A percentile compares a stretch with the other conserved stretches of the same genome.
Conservation (phyloP, 2,329 filamentous ascomycete genomes). For the Xylaria sp. region DNA sequence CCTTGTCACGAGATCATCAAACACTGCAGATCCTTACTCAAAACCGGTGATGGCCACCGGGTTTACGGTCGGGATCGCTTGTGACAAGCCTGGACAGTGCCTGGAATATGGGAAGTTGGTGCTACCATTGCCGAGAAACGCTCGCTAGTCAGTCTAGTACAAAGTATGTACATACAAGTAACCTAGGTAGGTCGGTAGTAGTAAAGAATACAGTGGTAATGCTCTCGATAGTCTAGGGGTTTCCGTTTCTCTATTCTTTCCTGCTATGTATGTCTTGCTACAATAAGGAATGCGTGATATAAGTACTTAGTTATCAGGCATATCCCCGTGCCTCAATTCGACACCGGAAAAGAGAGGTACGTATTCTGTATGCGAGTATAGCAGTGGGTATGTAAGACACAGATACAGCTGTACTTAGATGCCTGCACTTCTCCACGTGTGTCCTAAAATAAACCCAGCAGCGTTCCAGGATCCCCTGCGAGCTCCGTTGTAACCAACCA, state of each 20-base stretch:
- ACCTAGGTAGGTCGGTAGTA: too few species aligned
- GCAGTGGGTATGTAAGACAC: background rate
- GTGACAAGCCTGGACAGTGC: background rate
- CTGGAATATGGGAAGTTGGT: background rate
- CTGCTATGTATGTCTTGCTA: background rate
- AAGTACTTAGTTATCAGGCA: too few species aligned
- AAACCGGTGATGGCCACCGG: background rate
- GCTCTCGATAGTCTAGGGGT: too few species aligned
- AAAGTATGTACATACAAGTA: too few species aligned
- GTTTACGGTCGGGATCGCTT: background rate
- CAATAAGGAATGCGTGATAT: too few species aligned
- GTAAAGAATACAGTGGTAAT: too few species aligned
- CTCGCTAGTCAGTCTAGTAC: background rate
- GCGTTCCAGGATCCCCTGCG: background rate
- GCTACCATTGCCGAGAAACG: constrained; percentile 5
- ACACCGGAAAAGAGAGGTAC: background rate
- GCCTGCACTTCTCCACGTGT: background rate
- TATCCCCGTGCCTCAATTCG: background rate
- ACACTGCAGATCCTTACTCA: constrained; percentile 14
- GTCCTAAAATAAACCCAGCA: background rate
- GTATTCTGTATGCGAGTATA: background rate
- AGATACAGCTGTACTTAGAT: too few species aligned
- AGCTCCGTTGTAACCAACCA: background rate
- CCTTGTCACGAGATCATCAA: constrained; percentile 20
- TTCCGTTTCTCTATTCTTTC: background rate